A percentile compares a stretch with the other conserved stretches of the same genome.
These are phyloP conservation scores for Cercospora janseana DNA, from an alignment of 2,329 filamentous ascomycete species.

Conservation along the genomic window DNA sequence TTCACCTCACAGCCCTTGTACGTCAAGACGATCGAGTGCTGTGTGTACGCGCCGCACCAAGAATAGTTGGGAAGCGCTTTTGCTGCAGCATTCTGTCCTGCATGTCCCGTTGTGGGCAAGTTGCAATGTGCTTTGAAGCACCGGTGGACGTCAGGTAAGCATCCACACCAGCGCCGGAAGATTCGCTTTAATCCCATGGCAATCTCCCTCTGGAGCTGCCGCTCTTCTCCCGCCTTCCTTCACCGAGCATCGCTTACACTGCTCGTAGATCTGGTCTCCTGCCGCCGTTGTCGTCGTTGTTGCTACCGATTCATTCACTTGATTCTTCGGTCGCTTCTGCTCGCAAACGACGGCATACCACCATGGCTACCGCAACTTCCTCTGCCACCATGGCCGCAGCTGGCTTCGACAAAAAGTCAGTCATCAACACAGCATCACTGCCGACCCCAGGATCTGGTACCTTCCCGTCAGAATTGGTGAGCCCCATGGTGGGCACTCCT, in stretches of 20 bases:
- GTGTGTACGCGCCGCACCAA: constrained; percentile 32
- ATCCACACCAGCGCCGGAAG: constrained; percentile 12
- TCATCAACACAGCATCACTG: constrained; percentile 37
- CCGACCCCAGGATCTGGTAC: constrained; percentile 62
- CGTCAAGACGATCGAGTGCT: constrained; percentile 20
- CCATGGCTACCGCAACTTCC: constrained; percentile 34
- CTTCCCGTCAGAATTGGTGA: constrained; percentile 55
- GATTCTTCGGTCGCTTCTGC: constrained; percentile 32
- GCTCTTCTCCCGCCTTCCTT: constrained; percentile 20
- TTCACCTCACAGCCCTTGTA: constrained; percentile 17
- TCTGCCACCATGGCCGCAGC: constrained; percentile 39
- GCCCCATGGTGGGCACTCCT: constrained; percentile 63
- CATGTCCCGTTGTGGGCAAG: constrained; percentile 28
- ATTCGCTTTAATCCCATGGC: constrained; percentile 24
- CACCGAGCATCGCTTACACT: constrained; percentile 28
- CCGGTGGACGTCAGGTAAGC: constrained; percentile 30
- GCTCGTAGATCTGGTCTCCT: constrained; percentile 29
- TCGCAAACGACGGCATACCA: constrained; percentile 30
- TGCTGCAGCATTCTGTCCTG: constrained; percentile 27
- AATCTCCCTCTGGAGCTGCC: constrained; percentile 20
- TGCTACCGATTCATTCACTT: constrained; percentile 35
- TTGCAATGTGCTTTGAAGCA: constrained; percentile 27
- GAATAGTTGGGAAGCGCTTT: constrained; percentile 30
- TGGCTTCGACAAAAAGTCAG: constrained; percentile 39
- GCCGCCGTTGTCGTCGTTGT: constrained; percentile 21